phyloP scores from a whole-genome alignment of 2,329 filamentous ascomycete species.

The Ophiostoma ips region DNA sequence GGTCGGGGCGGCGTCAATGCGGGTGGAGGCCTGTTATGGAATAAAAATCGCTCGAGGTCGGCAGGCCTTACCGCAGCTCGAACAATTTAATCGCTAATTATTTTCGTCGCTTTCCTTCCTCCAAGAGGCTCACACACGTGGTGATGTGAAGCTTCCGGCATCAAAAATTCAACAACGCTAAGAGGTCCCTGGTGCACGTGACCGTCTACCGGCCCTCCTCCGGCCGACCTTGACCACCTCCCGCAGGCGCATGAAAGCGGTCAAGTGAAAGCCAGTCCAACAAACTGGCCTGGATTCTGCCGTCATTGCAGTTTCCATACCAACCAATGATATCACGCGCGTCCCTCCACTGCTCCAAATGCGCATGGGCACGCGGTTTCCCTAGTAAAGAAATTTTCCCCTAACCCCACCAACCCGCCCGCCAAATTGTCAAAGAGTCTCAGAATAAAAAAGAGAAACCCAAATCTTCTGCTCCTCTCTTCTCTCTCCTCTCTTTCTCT shows the following conservation, averaged over 20 bases:
- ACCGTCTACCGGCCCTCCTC: neutral
- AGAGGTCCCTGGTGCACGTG: constrained; percentile 1
- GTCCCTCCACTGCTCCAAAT: constrained; percentile 7
- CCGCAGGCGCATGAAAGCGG: neutral
- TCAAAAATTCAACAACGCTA: constrained; percentile 11
- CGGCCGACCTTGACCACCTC: neutral
- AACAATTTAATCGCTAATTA: too few relatives aligned
- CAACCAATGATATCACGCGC: neutral
- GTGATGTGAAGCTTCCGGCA: neutral
- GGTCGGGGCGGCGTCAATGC: neutral
- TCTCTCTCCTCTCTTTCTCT: constrained; percentile 4
- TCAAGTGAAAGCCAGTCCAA: neutral
- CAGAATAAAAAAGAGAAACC: constrained; percentile 13
- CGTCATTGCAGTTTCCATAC: neutral
- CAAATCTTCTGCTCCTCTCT: constrained; percentile 8
- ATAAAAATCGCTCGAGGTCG: neutral
- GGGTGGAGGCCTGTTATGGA: neutral
- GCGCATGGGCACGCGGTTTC: neutral
- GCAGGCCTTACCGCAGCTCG: neutral
- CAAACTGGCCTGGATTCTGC: neutral
- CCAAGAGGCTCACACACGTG: neutral
- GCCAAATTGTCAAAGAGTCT: constrained; percentile 5
- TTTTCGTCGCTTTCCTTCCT: too few relatives aligned
- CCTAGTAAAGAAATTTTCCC: constrained; percentile 5
- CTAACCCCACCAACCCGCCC: constrained; percentile 10